Evolutionary conservation across 768 basidiomycete species (phyloP), one percentile per base, ranked within the genome.

Genomic region (Hygrophorus russula): DNA sequence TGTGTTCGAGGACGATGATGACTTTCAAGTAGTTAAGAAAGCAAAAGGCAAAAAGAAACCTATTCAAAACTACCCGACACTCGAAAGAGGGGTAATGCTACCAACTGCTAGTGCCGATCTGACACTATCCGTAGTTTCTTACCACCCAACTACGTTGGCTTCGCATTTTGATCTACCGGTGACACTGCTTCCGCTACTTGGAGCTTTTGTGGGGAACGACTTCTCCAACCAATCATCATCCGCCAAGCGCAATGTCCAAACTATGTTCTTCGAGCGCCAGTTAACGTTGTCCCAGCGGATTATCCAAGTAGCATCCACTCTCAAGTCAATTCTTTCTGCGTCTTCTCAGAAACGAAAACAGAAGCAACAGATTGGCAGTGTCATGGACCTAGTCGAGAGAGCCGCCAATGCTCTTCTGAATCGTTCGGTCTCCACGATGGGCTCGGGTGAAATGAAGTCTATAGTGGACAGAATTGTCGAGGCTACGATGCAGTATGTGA

Each of bases 181-280:
- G 5, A 73, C 80, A 0, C 68, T 90, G 31, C 73, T 91, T 24
- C 88, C 88, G 1, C 69, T 91, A 5, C 64, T 90, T 2, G 84
- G 78, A 14, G 82, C 87, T 8, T 62, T 90, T 13, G 73, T 87
- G 3, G 88, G 88, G 39, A 89, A 89, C 52, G 88, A 90, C 57
- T 90, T 76, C 54, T 73, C 83, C 0, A 71, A 69, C 39, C 68
- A 68, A 47, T 57, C 62, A 10, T 69, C 74, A 36, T 62, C 70
- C 5, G 64, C 65, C 32, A 66, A 67, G 15, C 70, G 68, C 34
- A 70, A 67, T 46, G 62, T 75, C 7, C 81, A 78, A 54, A 66
- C 63, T 0, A 52, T 82, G 17, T 86, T 90, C 56, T 90, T 88
- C 53, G 78, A 83, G 37, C 66, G 73, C 29, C 61, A 66, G 17